Evolutionary conservation across 305 asterid genomes (phyloP), one percentile per base, ranked within the genome.

Genomic region (Plantago lanceolata): DNA sequence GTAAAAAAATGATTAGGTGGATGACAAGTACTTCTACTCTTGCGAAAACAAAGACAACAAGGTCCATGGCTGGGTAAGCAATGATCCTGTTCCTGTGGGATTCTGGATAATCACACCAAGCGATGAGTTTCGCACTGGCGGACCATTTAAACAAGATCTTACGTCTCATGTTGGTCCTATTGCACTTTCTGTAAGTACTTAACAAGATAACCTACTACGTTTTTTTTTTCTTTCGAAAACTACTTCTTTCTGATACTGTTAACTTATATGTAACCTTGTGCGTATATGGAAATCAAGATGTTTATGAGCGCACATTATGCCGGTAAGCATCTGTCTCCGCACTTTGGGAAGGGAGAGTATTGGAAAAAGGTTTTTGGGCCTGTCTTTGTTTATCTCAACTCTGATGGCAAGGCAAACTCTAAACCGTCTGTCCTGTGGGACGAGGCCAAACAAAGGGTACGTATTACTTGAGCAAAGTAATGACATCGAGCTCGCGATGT

Each of bases 351-450:
- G 24, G 65, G 71, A 16, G 94, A 90, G 59, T 60, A 82, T 7
- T 90, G 95, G 97, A 85, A 83, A 67, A 90, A 87, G 59, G 91
- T 87, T 24, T 19, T 83, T 14, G 94, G 95, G 20, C 97, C 95
- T 1, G 76, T 81, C 59, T 78, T 28, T 67, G 24, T 87, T 3
- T 82, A 83, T 71, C 79, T 89, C 21, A 89, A 89, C 70, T 78
- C 93, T 3, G 12, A 79, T 63, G 31, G 57, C 19, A 51, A 74
- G 5, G 77, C 77, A 14, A 43, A 56, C 9, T 20, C 52, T n/a
- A 52, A 76, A 44, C 82, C 82, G 12, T 61, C 81, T 2, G 0
- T 75, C 20, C 94, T 87, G 9, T 90, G 97, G 97, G 44, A 78
- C 9, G 86, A 85, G 19, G 97, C 95, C 28, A 83, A 87, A 57